phyloP scores from a whole-genome alignment of 192 early-diverging fungal genomes.

The Funneliformis mosseae region DNA sequence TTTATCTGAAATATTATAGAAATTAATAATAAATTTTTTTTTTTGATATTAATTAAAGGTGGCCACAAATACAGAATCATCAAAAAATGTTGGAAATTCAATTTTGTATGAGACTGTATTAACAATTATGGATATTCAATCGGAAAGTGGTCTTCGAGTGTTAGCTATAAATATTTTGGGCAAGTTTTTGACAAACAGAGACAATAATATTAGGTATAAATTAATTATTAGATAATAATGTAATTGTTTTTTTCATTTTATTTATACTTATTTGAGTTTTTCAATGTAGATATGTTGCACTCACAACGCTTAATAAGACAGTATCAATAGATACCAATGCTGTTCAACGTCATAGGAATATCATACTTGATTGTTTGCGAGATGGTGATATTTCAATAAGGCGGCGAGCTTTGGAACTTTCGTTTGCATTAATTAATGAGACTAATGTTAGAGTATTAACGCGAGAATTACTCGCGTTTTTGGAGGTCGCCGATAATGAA shows the following conservation, averaged over 20 bases:
- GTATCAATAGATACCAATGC: slow-evolving; percentile 88
- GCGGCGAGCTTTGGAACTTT: slow-evolving; percentile 91
- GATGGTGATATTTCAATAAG: slow-evolving; percentile 97
- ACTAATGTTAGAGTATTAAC: slow-evolving; percentile 92
- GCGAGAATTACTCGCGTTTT: slow-evolving; percentile 88
- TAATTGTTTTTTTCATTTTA: not conserved
- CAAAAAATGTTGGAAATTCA: slow-evolving; percentile 97
- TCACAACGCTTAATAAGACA: slow-evolving; percentile 94
- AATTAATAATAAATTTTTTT: not conserved
- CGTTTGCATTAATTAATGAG: slow-evolving; percentile 94
- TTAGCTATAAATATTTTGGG: slow-evolving; percentile 98
- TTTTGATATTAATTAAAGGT: slow-evolving; percentile 46
- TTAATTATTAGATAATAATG: not conserved
- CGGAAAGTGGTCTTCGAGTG: slow-evolving; percentile 87
- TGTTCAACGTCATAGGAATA: slow-evolving; percentile 96
- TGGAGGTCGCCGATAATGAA: slow-evolving; percentile 90
- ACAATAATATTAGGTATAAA: slow-evolving; percentile 93
- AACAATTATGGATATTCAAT: slow-evolving; percentile 95
- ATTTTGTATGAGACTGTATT: slow-evolving; percentile 97
- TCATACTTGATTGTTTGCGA: slow-evolving; percentile 92
- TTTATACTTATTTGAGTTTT: slow-evolving; percentile 29
- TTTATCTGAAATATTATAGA: not conserved
- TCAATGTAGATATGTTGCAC: slow-evolving; percentile 84
- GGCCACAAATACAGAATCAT: slow-evolving; percentile 90
- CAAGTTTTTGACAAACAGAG: slow-evolving; percentile 90